These are phyloP conservation scores for Elsinoe ampelina DNA, from an alignment of 2,329 filamentous ascomycete species.

Conservation along the genomic window DNA sequence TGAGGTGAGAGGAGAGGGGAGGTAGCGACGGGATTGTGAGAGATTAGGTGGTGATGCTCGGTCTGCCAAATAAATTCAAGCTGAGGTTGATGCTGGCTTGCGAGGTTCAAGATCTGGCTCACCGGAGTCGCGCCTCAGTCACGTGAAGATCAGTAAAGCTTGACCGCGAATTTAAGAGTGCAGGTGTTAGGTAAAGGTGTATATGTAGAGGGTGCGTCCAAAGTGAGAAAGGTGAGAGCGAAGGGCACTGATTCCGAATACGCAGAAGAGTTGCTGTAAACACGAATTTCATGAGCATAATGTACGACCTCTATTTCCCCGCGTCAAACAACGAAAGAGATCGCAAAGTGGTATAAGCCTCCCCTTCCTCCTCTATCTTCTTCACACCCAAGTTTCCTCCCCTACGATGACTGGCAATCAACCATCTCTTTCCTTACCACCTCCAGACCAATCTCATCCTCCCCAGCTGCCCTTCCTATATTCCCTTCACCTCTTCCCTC, in stretches of 20 bases:
- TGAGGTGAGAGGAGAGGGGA: not conserved
- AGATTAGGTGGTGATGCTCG: not conserved
- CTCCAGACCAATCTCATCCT: no score
- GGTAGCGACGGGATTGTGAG: not conserved
- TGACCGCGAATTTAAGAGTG: no score
- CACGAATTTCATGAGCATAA: not conserved
- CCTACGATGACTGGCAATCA: no score
- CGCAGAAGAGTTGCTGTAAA: no score
- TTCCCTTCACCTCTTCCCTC: no score
- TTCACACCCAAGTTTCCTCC: not conserved
- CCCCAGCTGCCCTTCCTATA: no score
- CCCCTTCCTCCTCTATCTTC: not conserved
- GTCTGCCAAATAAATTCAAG: not conserved
- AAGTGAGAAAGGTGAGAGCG: no score
- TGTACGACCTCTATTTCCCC: not conserved
- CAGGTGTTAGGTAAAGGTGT: no score
- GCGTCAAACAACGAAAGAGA: not conserved
- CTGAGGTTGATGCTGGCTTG: constrained; percentile 1
- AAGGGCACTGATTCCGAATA: no score
- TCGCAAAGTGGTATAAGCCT: not conserved
- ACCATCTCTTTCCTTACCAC: no score
- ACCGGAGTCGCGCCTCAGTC: not conserved
- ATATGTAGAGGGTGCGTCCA: no score
- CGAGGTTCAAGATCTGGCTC: not conserved
- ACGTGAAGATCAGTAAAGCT: no score